phyloP scores from a whole-genome alignment of 257 asterid genomes.

The Petunia secreta region DNA sequence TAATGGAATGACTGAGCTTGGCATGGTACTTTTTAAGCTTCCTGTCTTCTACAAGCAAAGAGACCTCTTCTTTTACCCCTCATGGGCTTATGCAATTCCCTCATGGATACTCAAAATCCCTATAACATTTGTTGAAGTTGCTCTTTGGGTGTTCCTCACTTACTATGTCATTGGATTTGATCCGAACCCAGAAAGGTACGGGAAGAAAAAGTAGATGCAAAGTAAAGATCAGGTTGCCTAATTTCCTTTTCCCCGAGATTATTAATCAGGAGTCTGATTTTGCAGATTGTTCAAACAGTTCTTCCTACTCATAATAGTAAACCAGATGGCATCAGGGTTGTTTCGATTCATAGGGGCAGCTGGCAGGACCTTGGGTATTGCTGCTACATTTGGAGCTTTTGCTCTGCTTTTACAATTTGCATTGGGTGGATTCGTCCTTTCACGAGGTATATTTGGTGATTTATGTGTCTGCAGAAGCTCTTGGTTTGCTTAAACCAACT shows the following conservation, averaged over 20 bases:
- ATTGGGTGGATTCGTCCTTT: slow-evolving; percentile 63
- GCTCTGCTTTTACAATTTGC: slow-evolving; percentile 52
- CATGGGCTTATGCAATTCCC: slow-evolving; percentile 25
- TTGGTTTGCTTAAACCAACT: too few relatives aligned
- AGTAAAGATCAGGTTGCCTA: too few relatives aligned
- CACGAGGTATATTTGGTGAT: slow-evolving; percentile 46
- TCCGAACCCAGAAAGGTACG: slow-evolving; percentile 62
- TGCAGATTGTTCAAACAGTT: slow-evolving; percentile 56
- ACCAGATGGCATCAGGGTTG: slow-evolving; percentile 19
- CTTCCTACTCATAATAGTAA: slow-evolving; percentile 23
- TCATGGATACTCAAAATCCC: slow-evolving; percentile 62
- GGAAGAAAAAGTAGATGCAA: not conserved
- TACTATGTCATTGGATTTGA: slow-evolving; percentile 34
- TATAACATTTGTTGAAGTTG: slow-evolving; percentile 49
- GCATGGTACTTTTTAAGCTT: slow-evolving; percentile 61
- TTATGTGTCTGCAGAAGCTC: too few relatives aligned
- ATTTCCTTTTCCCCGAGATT: not conserved
- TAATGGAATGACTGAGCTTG: slow-evolving; percentile 58
- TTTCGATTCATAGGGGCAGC: slow-evolving; percentile 63
- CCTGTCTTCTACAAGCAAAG: slow-evolving; percentile 69
- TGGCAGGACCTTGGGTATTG: slow-evolving; percentile 62
- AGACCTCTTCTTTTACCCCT: slow-evolving; percentile 53
- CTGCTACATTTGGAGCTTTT: slow-evolving; percentile 34
- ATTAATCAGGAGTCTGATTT: not conserved
- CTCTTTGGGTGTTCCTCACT: slow-evolving; percentile 52